phyloP scores from a whole-genome alignment of 176 grass and related monocot genomes.

The Sorghum bicolor region DNA sequence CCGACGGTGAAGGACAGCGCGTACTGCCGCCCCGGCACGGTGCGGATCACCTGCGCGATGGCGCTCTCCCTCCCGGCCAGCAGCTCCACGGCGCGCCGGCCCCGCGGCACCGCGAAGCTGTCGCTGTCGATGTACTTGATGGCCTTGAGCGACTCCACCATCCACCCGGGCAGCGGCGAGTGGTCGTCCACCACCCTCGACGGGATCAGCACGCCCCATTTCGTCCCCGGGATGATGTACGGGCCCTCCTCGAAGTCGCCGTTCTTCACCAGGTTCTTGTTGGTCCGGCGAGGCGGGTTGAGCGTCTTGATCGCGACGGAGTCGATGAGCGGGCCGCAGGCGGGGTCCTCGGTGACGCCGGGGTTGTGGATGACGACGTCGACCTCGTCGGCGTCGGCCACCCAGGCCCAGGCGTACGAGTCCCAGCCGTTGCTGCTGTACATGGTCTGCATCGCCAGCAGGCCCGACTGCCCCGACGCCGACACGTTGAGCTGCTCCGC shows the following conservation, averaged over 20 bases:
- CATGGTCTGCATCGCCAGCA: conserved; percentile 79
- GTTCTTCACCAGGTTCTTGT: conserved; percentile 84
- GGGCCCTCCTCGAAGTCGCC: conserved; percentile 89
- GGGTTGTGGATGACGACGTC: conserved; percentile 82
- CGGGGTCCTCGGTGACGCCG: conserved; percentile 68
- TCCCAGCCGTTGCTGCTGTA: conserved; percentile 98
- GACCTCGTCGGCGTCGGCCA: conserved; percentile 37
- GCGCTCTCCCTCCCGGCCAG: conserved; percentile 77
- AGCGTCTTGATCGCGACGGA: conserved; percentile 74
- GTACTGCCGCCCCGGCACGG: conserved; percentile 54
- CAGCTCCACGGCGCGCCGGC: conserved; percentile 70
- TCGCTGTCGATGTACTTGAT: conserved; percentile 68
- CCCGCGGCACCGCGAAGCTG: conserved; percentile 68
- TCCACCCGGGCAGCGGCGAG: conserved; percentile 83
- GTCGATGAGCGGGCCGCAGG: conserved; percentile 82
- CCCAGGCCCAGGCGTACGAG: conserved; percentile 87
- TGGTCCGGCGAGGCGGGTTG: conserved; percentile 52
- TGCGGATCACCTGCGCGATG: conserved; percentile 71
- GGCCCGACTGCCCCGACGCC: conserved; percentile 55
- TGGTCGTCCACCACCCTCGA: conserved; percentile 57
- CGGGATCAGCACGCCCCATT: conserved; percentile 81
- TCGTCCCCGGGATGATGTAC: conserved; percentile 76
- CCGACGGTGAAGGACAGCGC: conserved; percentile 74
- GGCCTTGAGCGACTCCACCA: conserved; percentile 90
- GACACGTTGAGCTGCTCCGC: conserved; percentile 71